Percentiles rank a stretch among this genome's conserved stretches.
These are phyloP conservation scores for Debaryomyces sp. DNA, from an alignment of 1,139 yeast genomes.

Conservation along the genomic window DNA sequence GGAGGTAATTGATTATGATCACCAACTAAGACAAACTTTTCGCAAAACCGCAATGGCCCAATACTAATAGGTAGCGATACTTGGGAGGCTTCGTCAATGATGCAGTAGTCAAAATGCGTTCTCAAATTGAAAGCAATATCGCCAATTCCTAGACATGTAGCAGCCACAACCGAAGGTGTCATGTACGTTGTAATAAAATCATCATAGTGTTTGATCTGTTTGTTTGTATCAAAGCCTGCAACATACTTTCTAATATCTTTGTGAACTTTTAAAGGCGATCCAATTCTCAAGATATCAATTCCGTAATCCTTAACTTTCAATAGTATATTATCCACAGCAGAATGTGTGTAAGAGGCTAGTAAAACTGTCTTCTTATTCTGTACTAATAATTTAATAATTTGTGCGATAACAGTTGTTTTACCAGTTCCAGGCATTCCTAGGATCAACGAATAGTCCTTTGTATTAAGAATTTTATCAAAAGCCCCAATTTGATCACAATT, in stretches of 20 bases:
- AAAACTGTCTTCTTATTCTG: slow-evolving; percentile 66
- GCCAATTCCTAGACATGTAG: slow-evolving; percentile 80
- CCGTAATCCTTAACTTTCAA: slow-evolving; percentile 59
- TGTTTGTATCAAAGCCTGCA: slow-evolving; percentile 41
- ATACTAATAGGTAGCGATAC: slow-evolving; percentile 87
- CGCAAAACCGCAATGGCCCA: slow-evolving; percentile 81
- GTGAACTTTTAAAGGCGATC: slow-evolving; percentile 60
- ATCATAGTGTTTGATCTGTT: slow-evolving; percentile 41
- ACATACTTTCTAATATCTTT: slow-evolving; percentile 58
- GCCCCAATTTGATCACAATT: slow-evolving; percentile 77
- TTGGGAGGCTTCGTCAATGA: slow-evolving; percentile 96
- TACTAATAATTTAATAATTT: slow-evolving; percentile 64
- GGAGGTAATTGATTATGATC: slow-evolving; percentile 95
- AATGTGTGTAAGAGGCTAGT: slow-evolving; percentile 86
- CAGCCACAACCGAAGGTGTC: slow-evolving; percentile 76
- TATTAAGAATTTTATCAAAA: slow-evolving; percentile 59
- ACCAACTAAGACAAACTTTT: slow-evolving; percentile 86
- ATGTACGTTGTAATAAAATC: slow-evolving; percentile 50
- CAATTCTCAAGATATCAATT: slow-evolving; percentile 61
- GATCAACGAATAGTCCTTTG: slow-evolving; percentile 77
- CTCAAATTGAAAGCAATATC: slow-evolving; percentile 62
- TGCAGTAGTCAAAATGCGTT: slow-evolving; percentile 82
- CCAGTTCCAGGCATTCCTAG: slow-evolving; percentile 99
- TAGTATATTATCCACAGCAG: slow-evolving; percentile 93
- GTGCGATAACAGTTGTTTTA: slow-evolving; percentile 89